Percentiles rank a stretch among this genome's conserved stretches.
phyloP scores from a whole-genome alignment of 2,329 filamentous ascomycete genomes.

The Alternaria postmessia region DNA sequence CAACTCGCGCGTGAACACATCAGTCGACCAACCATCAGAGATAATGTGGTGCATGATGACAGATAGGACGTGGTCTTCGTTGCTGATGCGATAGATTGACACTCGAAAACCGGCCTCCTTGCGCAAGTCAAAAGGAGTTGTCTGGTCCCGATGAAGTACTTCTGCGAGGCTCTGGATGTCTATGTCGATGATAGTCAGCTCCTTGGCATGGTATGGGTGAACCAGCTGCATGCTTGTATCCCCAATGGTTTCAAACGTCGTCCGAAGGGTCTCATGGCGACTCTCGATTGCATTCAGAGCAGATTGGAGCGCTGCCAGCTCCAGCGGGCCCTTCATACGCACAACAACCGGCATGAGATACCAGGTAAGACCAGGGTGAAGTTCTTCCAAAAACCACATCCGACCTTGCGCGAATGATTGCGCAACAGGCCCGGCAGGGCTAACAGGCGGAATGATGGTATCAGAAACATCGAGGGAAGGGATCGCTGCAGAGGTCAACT shows the following conservation, averaged over 20 bases:
- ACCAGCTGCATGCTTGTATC: too few species aligned
- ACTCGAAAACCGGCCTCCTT: slow-evolving; percentile 4
- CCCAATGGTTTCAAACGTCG: not conserved
- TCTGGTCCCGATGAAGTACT: not conserved
- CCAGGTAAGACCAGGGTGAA: slow-evolving; percentile 7
- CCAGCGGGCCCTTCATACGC: not conserved
- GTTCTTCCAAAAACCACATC: slow-evolving; percentile 9
- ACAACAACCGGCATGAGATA: slow-evolving; percentile 1
- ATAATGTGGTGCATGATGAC: slow-evolving; percentile 20
- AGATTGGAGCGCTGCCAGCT: not conserved
- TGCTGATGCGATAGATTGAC: not conserved
- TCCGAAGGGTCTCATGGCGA: slow-evolving; percentile 8
- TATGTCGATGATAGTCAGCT: too few species aligned
- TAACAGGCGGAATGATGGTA: too few species aligned
- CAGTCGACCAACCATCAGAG: slow-evolving; percentile 18
- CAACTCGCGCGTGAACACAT: slow-evolving; percentile 6
- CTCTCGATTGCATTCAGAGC: slow-evolving; percentile 2
- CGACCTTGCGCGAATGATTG: slow-evolving; percentile 9
- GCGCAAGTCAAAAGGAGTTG: not conserved
- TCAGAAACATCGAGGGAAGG: rapidly evolving
- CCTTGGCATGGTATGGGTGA: too few species aligned
- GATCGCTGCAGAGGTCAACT: not conserved
- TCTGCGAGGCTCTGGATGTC: too few species aligned
- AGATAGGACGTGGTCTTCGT: slow-evolving; percentile 9
- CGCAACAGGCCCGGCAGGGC: not conserved